Base-by-base conservation (phyloP, 768 basidiomycete genomes). In the Tubosaeta sp. region DNA sequence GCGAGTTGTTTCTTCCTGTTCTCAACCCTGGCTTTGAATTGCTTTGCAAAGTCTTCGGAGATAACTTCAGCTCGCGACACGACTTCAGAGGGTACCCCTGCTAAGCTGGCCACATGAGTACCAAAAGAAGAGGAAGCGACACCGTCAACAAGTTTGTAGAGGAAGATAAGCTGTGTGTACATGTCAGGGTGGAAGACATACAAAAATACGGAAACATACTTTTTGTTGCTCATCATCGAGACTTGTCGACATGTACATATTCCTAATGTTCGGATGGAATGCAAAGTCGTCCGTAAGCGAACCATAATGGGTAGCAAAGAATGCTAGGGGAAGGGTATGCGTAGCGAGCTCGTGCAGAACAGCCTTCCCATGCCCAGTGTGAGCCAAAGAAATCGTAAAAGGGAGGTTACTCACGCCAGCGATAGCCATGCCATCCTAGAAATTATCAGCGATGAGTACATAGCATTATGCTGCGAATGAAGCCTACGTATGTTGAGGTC, bases 291-390 rank as follows among this genome's bases (percentile, higher is more conserved):
- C 91, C 8, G 95, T 97, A 39, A 98, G 76, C 1, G 93, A 90
- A 4, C 93, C 93, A 59, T 98, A 99, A 70, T 99, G 97, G 0
- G 97, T 99, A 33, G 97, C 95, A 62, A 99, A 99, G 76, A 97
- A 97, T 2, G 91, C 87, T 26, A 98, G 72, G 11, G 95, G 86
- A 5, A 97, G 74, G 0, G 91, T 94, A 61, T 91, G 91, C 0
- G 95, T 97, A 1, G 97, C 92, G 14, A 99, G 79, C 64, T 95
- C 84, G 66, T 99, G 97, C 17, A 98, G 70, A 13, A 98, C 97
- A 10, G 95, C 91, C 86, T 88, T 53, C 44, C 14, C 41, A 54
- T 45, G 6, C 46, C 38, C 38, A 46, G 33, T 4, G 32, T 62
- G 43, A 63, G 50, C 10, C 34, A 48, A 17, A 25, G 16, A 31